Percentiles rank a stretch among this genome's conserved stretches.
These are phyloP conservation scores for Ogataea chonburiensis DNA, from an alignment of 805 yeast species.

Conservation along the genomic window DNA sequence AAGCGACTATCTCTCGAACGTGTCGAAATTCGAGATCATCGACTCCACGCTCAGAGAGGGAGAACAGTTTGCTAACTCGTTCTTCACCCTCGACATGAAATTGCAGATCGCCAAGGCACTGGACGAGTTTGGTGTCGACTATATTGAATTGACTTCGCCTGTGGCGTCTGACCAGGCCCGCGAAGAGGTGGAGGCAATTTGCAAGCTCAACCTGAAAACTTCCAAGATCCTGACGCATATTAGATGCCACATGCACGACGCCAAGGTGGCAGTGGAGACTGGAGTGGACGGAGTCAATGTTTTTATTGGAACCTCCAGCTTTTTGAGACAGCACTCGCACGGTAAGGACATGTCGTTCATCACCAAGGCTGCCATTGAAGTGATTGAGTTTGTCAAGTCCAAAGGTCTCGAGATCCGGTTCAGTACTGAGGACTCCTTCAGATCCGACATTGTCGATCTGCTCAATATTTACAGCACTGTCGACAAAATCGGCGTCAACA, in stretches of 20 bases:
- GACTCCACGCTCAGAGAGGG: slow-evolving; percentile 98
- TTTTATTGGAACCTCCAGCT: slow-evolving; percentile 95
- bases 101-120: slow-evolving; percentile 95
- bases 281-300: slow-evolving; percentile 99
- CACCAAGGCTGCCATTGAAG: slow-evolving; percentile 94
- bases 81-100: slow-evolving; percentile 90
- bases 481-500: slow-evolving; percentile 94
- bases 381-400: slow-evolving; percentile 93
- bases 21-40: slow-evolving; percentile 81
- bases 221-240: slow-evolving; percentile 92
- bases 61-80: slow-evolving; percentile 97
- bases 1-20: slow-evolving; percentile 87
- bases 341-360: slow-evolving; percentile 99
- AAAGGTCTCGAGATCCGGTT: slow-evolving; percentile 97
- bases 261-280: slow-evolving; percentile 93
- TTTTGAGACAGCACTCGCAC: slow-evolving; percentile 89
- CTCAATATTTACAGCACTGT: slow-evolving; percentile 95
- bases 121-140: slow-evolving; percentile 97
- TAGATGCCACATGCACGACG: slow-evolving; percentile 99
- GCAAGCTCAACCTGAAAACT: slow-evolving; percentile 90
- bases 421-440: slow-evolving; percentile 95
- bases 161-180: slow-evolving; percentile 96
- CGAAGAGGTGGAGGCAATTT: slow-evolving; percentile 94
- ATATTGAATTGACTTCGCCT: slow-evolving; percentile 95
- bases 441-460: slow-evolving; percentile 93